Evolutionary conservation across 345 rosid genomes (phyloP).

Genomic region (Gossypium herbaceum): DNA sequence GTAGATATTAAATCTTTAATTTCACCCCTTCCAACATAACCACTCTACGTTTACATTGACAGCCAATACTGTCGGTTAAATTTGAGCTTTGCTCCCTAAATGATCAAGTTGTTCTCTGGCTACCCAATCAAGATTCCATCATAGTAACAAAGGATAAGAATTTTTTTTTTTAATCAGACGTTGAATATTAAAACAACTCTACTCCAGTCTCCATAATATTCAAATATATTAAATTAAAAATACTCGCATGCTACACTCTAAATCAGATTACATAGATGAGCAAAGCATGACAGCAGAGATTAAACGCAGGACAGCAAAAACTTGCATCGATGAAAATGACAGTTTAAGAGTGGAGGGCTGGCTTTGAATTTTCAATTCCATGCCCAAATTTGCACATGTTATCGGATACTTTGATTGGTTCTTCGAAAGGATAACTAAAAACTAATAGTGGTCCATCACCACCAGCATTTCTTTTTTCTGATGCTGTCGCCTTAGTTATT

Average conservation of each 20-base stretch:
- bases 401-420: neutral
- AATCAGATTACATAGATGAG: too few relatives aligned
- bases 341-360: neutral
- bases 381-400: neutral
- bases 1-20: neutral
- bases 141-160: neutral
- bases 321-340: neutral
- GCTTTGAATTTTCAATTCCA: neutral
- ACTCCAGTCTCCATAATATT: too few relatives aligned
- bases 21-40: neutral
- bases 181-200: too few relatives aligned
- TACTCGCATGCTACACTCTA: neutral
- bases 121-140: conserved; percentile 12
- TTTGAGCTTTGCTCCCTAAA: neutral
- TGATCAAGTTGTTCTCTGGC: neutral
- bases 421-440: neutral
- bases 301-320: too few relatives aligned
- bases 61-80: neutral
- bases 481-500: neutral
- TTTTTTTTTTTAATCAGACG: too few relatives aligned
- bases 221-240: neutral
- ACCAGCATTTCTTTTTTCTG: neutral
- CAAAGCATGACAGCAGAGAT: too few relatives aligned
- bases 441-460: neutral
- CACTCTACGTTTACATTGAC: neutral